Base-by-base conservation (phyloP, 2,329 filamentous ascomycete genomes). In the Ilyonectria robusta region DNA sequence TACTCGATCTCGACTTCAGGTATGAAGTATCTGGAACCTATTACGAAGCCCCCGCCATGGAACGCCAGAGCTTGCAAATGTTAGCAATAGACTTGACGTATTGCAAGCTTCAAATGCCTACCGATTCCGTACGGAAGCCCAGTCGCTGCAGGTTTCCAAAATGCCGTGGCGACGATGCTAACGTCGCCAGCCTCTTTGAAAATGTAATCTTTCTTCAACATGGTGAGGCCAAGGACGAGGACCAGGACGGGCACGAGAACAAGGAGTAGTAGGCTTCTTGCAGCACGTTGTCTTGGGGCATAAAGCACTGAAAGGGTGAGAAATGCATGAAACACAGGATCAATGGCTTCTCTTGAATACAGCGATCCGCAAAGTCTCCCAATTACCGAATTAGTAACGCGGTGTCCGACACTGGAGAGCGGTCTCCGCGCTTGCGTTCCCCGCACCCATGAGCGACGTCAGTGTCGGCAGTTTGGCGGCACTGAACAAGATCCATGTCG, bases 171-270 rank as follows among this genome's bases (percentile, higher is more conserved):
- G 7, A 1, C 51, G 31, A 54, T 26, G 17, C 21, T 33, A 40
- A 54, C 51, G 26, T n/a, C 51, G 17, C 7, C 31, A 4, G 21
- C 10, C 51, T 33, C 29, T 54, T 54, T 54, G 19, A 54, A 54
- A 40, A 54, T 40, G 33, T 13, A 54, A 11, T 54, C 51, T 54
- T 40, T 54, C 15, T 7, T 54, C 33, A 54, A 54, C 51, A 54
- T 54, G 31, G 33, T 37, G 37, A 15, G 4, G 15, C 11, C 37
- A 17, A 40, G 23, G 23, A 4, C 23, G 23, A 23, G 23, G 23
- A 23, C 4, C 3, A 23, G 23, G 4, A 23, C 23, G 23, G 23
- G 23, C 1, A 23, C 23, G 23, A 23, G 23, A 4, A 23, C 37
- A 17, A 40, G 15, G 37, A 40, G 37, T 15, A 7, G 15, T 40